Conservation (phyloP, 2,329 filamentous ascomycete species). For the Diaporthe sp. region DNA sequence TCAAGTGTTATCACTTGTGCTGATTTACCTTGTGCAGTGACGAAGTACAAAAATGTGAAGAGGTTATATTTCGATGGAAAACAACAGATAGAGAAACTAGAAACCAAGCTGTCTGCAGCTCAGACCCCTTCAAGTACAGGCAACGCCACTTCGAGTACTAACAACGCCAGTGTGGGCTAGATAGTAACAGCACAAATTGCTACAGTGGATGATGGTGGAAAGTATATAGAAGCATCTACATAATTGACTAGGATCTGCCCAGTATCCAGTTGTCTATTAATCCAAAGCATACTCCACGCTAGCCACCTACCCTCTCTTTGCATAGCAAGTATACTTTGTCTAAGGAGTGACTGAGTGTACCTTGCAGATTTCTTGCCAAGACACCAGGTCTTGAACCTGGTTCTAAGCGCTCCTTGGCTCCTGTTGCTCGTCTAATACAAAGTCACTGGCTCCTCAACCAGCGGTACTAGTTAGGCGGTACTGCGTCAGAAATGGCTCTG, state of each 20-base stretch:
- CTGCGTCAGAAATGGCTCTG: too few relatives aligned
- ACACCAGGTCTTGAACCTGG: too few relatives aligned
- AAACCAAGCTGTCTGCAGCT: conserved; percentile 49
- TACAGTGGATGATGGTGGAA: not conserved
- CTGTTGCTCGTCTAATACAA: too few relatives aligned
- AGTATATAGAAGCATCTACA: not conserved
- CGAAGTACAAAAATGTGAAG: conserved; percentile 98
- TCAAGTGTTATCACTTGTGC: not conserved
- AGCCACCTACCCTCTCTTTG: too few relatives aligned
- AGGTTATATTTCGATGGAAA: conserved; percentile 97
- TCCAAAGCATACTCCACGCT: too few relatives aligned
- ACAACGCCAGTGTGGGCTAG: not conserved
- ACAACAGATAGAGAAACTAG: conserved; percentile 88
- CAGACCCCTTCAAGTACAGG: not conserved
- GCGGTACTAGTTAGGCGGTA: too few relatives aligned
- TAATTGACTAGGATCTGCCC: not conserved
- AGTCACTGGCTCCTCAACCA: too few relatives aligned
- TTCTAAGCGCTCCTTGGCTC: too few relatives aligned
- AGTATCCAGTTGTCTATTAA: not conserved
- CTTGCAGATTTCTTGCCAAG: too few relatives aligned
- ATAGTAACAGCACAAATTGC: not conserved
- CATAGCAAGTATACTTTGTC: too few relatives aligned
- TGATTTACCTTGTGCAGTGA: conserved; percentile 69
- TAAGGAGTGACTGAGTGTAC: too few relatives aligned
- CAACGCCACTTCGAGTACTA: not conserved